Conservation (phyloP, 371 early-diverging fungal genomes). For the Mucor sp. region DNA sequence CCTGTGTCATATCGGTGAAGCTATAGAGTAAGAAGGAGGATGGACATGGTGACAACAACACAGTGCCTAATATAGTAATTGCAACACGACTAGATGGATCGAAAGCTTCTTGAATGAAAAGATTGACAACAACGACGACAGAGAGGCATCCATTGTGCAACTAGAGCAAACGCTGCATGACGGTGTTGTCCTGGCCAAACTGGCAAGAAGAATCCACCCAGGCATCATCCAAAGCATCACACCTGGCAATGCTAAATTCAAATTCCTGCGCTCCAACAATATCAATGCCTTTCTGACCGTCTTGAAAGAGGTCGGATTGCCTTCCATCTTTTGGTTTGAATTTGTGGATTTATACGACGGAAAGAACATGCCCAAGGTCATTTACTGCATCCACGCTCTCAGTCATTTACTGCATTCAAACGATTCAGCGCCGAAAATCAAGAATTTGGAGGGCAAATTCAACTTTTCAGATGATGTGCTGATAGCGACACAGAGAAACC, state of each 20-base stretch:
- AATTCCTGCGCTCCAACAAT: conserved; percentile 98
- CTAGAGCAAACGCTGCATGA: conserved; percentile 93
- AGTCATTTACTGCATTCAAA: conserved; percentile 88
- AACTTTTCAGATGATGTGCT: conserved; percentile 91
- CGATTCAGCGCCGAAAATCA: conserved; percentile 89
- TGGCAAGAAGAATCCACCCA: conserved; percentile 89
- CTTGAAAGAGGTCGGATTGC: conserved; percentile 82
- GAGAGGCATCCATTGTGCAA: conserved; percentile 60
- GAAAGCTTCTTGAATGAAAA: conserved; percentile 87
- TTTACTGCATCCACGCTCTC: conserved; percentile 99
- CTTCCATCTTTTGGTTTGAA: conserved; percentile 96
- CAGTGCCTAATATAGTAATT: conserved; percentile 10
- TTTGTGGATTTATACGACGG: conserved; percentile 98
- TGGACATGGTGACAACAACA: too few relatives aligned
- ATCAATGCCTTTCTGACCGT: conserved; percentile 94
- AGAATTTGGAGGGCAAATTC: conserved; percentile 88
- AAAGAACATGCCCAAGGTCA: conserved; percentile 99
- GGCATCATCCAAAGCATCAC: conserved; percentile 80
- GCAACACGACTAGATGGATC: conserved; percentile 85
- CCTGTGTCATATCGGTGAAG: conserved; percentile 98
- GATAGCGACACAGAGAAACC: conserved; percentile 79
- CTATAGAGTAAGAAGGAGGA: conserved; percentile 84
- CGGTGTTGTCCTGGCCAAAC: conserved; percentile 93
- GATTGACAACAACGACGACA: conserved; percentile 54
- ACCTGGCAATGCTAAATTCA: conserved; percentile 70